Percentiles rank a stretch among this genome's conserved stretches.
phyloP scores from a whole-genome alignment of 2,329 filamentous ascomycete genomes.

The Coleophoma cylindrospora region DNA sequence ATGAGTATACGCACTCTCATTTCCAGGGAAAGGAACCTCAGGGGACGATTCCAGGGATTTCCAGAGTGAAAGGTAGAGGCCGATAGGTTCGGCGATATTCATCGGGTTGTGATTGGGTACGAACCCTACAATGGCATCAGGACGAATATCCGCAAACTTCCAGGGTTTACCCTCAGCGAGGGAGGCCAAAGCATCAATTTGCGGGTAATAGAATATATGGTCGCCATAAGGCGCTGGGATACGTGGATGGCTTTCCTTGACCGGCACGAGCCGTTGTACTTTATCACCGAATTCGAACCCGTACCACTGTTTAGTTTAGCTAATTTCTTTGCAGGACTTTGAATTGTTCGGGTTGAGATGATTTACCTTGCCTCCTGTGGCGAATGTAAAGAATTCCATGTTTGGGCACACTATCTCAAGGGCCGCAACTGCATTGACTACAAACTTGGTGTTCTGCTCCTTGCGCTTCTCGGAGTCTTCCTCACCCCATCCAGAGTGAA shows the following conservation, averaged over 20 bases:
- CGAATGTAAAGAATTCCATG: slow-evolving; percentile 33
- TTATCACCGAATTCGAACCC: neutral
- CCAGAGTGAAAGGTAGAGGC: slow-evolving; percentile 30
- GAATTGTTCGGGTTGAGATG: slow-evolving; percentile 7
- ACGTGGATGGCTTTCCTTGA: slow-evolving; percentile 30
- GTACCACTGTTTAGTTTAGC: slow-evolving; percentile 10
- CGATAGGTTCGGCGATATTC: slow-evolving; percentile 33
- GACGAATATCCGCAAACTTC: slow-evolving; percentile 37
- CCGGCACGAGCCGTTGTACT: neutral
- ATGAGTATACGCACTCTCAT: slow-evolving; percentile 22
- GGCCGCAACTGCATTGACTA: slow-evolving; percentile 27
- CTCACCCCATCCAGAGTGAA: neutral
- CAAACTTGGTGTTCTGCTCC: slow-evolving; percentile 26
- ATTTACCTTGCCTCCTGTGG: slow-evolving; percentile 32
- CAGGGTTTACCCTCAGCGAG: slow-evolving; percentile 32
- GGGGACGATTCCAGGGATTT: slow-evolving; percentile 26
- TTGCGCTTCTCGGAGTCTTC: slow-evolving; percentile 22
- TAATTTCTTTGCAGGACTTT: slow-evolving; percentile 12
- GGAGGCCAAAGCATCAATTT: slow-evolving; percentile 32
- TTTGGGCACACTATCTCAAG: slow-evolving; percentile 30
- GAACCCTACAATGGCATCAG: slow-evolving; percentile 35
- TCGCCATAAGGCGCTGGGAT: slow-evolving; percentile 33
- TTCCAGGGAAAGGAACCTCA: slow-evolving; percentile 29
- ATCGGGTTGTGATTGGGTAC: slow-evolving; percentile 37
- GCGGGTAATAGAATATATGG: slow-evolving; percentile 39